Base-by-base conservation (phyloP, 1,284 basidiomycete species). In the Malassezia restricta region DNA sequence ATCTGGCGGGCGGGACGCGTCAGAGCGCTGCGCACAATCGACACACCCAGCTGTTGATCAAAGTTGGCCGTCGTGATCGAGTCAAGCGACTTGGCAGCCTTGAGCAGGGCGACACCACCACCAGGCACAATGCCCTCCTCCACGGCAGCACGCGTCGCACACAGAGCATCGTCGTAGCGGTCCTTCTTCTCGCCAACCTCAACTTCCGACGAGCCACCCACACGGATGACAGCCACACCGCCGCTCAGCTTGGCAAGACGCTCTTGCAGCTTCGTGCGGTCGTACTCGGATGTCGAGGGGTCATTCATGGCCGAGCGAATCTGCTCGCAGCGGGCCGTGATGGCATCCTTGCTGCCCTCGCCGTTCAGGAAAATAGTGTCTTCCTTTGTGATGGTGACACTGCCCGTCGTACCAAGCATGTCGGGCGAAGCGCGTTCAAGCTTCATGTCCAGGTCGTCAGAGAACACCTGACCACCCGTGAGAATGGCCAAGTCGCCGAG, bases 161-260 rank as follows among this genome's bases (percentile, higher is more conserved):
- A 94, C 54, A 96, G 80, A 6, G 92, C 92, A 74, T 98, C 92
- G 70, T 98, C 92, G 75, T 94, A 96, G 47, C 91, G 81, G 76
- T 96, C 92, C 83, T 96, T 96, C 86, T 96, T 96, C 81, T 98
- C 92, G 14, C 91, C 82, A 60, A 96, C 92, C 77, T 96, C 92
- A 54, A 96, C 91, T 76, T 96, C 92, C 57, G 81, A 84, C 44
- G 83, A 79, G 40, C 92, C 92, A 56, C 92, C 92, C 62, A 96
- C 92, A 77, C 88, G 90, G 82, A 96, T 95, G 75, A 96, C 91
- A 29, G 91, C 92, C 48, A 96, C 91, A 78, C 92, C 91, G 53
- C 92, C 91, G 40, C 81, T 82, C 53, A 96, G 80, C 81, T 98
- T 96, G 62, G 92, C 92, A 39, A 98, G 81, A 62, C 92, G 86